phyloP scores from a whole-genome alignment of 768 basidiomycete genomes.

The Russula emetica region DNA sequence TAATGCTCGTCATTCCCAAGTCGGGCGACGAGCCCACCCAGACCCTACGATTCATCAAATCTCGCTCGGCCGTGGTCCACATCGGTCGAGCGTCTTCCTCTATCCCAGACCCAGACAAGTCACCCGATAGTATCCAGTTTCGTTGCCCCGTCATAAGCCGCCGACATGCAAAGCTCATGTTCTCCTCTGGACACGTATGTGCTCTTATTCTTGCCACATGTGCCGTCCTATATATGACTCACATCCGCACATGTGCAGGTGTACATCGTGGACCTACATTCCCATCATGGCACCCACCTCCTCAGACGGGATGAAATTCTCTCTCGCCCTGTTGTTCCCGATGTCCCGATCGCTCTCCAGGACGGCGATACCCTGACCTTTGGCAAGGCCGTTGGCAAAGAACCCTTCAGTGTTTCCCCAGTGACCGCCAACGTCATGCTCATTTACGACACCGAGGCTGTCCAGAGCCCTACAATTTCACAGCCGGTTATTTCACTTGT shows the following conservation, averaged over 20 bases:
- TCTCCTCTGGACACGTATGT: slow-evolving; percentile 66
- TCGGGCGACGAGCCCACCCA: slow-evolving; percentile 44
- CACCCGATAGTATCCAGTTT: slow-evolving; percentile 55
- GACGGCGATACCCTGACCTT: slow-evolving; percentile 74
- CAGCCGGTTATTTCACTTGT: slow-evolving; percentile 19
- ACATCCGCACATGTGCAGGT: slow-evolving; percentile 42
- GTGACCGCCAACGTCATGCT: slow-evolving; percentile 59
- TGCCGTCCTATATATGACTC: slow-evolving; percentile 4
- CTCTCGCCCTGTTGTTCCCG: slow-evolving; percentile 49
- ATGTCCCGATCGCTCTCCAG: slow-evolving; percentile 51
- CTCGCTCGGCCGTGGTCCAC: slow-evolving; percentile 47
- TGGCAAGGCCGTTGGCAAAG: slow-evolving; percentile 68
- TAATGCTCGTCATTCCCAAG: slow-evolving; percentile 56
- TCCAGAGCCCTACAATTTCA: not conserved
- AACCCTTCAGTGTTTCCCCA: slow-evolving; percentile 56
- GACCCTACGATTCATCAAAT: slow-evolving; percentile 49
- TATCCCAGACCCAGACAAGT: slow-evolving; percentile 40
- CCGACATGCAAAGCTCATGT: slow-evolving; percentile 70
- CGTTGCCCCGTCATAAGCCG: slow-evolving; percentile 76
- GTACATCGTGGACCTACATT: slow-evolving; percentile 64
- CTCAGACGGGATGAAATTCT: slow-evolving; percentile 48
- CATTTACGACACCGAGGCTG: slow-evolving; percentile 35
- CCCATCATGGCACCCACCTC: slow-evolving; percentile 75
- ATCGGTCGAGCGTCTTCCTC: slow-evolving; percentile 65
- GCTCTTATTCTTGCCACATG: slow-evolving; percentile 4